Base-by-base conservation (phyloP, 2,329 filamentous ascomycete species). In the Shiraia sp. region DNA sequence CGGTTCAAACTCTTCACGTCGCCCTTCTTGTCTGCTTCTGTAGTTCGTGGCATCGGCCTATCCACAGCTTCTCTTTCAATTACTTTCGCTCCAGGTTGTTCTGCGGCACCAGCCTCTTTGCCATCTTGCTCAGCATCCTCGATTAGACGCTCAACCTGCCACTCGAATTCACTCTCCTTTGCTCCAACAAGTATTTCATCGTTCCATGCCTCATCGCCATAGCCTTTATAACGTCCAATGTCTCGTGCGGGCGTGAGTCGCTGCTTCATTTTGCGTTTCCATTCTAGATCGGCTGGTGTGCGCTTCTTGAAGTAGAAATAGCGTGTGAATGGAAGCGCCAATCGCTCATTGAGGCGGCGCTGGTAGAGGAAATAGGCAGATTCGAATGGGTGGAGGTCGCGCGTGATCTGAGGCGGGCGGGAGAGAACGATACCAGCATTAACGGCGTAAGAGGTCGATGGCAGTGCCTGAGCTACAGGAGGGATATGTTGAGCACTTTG, bases 351-450 rank as follows among this genome's bases (percentile, higher is more conserved):
- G 47, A 99, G 80, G 10, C 93, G 90, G 61, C 92, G 92, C 75
- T 99, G 93, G 75, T 99, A 99, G 69, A 99, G 90, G 78, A 87
- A 96, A 74, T 87, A 97, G 51, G 92, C 80, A 65, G 90, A 87
- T 72, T 99, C 93, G 72, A 99, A 97, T 10, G 88, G 79, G 24
- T 87, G 88, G 39, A 92, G 84, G 47, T 86, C 79, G 55, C 88
- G 86, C 17, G 93, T 97, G 61, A 99, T 79, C 45, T 95, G 77
- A 6, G 93, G 93, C 33, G 93, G 83, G 19, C 93, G 89, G 32
- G 90, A 93, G 51, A 99, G 83, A 56, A 97, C 82, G 45, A 96
- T 79, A 51, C 89, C 87, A 43, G 84, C 79, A 35, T 72, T 69
- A 42, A 78, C 52, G 23, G 66, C 66, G 56, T 76, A 77, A 22